phyloP scores from a whole-genome alignment of 2,329 filamentous ascomycete genomes.

The Xylaria polymorpha region DNA sequence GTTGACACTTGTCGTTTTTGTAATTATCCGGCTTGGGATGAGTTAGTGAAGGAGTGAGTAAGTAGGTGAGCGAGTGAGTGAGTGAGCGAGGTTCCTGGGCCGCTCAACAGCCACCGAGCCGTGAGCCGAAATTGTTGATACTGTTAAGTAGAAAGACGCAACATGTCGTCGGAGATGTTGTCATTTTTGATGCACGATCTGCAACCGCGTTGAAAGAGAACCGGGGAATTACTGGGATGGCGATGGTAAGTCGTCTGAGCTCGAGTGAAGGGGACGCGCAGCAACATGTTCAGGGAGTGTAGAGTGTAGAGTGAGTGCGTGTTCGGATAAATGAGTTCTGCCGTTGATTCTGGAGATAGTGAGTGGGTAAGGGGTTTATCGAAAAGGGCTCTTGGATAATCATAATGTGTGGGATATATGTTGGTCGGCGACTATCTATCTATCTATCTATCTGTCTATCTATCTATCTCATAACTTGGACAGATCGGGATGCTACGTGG shows the following conservation, averaged over 20 bases:
- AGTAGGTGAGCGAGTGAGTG: conserved; percentile 17
- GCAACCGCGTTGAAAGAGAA: background rate
- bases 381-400: too few species aligned
- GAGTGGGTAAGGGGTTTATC: background rate
- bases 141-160: conserved; percentile 37
- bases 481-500: too few species aligned
- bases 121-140: conserved; percentile 35
- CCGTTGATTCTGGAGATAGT: background rate
- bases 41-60: conserved; percentile 13
- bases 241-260: background rate
- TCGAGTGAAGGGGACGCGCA: background rate
- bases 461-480: too few species aligned
- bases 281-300: background rate
- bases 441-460: too few species aligned
- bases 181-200: conserved; percentile 12
- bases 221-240: background rate
- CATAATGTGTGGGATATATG: too few species aligned
- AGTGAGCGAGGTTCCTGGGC: conserved; percentile 39
- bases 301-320: background rate
- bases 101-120: conserved; percentile 38
- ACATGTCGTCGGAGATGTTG: conserved; percentile 15
- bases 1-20: conserved; percentile 51
- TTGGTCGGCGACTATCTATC: too few species aligned
- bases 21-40: conserved; percentile 45
- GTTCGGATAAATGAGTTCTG: conserved; percentile 3